Percentiles rank a stretch among this genome's conserved stretches.
phyloP scores from a whole-genome alignment of 768 basidiomycete species.

The Auriscalpium microsporum region DNA sequence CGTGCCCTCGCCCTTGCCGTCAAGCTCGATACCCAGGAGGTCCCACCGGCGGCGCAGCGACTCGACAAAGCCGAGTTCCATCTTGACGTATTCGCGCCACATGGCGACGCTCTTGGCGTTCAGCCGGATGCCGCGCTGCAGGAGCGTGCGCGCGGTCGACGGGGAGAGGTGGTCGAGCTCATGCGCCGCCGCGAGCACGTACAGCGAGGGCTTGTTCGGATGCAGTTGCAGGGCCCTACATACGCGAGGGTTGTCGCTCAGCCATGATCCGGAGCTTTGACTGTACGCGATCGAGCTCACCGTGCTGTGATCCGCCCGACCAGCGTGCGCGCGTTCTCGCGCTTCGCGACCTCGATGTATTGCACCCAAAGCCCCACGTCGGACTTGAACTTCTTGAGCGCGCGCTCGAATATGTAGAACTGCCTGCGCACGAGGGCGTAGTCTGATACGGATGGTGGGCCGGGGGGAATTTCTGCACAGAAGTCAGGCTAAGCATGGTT shows the following conservation, averaged over 20 bases:
- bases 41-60: constrained; percentile 71
- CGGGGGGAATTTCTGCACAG: not conserved
- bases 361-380: constrained; percentile 86
- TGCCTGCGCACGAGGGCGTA: constrained; percentile 79
- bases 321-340: constrained; percentile 68
- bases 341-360: constrained; percentile 78
- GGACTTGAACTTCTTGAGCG: constrained; percentile 78
- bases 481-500: not conserved
- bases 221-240: constrained; percentile 80
- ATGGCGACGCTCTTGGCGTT: constrained; percentile 64
- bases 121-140: constrained; percentile 80
- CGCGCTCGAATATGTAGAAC: constrained; percentile 87
- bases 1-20: constrained; percentile 23
- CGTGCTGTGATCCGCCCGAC: constrained; percentile 78
- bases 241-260: not conserved
- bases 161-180: constrained; percentile 69
- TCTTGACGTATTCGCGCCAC: constrained; percentile 86
- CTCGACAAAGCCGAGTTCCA: constrained; percentile 85
- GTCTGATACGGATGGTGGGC: constrained; percentile 63
- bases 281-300: constrained; percentile 30
- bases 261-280: not conserved
- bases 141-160: constrained; percentile 70
- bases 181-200: constrained; percentile 78
- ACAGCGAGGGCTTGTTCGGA: constrained; percentile 67
- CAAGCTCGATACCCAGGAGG: constrained; percentile 54